Evolutionary conservation across 352 stramenopile genomes (phyloP).

Genomic region (Phytopythium sindhum): DNA sequence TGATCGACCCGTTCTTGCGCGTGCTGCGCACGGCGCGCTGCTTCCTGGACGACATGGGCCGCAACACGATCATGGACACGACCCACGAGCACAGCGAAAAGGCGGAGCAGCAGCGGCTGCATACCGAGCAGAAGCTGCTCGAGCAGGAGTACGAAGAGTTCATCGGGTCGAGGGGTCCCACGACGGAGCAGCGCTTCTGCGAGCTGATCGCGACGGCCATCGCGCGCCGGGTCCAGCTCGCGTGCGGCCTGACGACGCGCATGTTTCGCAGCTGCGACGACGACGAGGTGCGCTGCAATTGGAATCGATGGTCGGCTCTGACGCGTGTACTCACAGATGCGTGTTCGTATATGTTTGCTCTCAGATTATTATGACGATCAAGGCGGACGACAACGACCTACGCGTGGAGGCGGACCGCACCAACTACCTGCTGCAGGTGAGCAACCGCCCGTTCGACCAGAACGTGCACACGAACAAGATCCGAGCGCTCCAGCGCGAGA

Average conservation of each 20-base stretch:
- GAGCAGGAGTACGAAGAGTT: constrained; percentile 61
- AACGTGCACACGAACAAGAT: constrained; percentile 56
- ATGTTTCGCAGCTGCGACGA: constrained; percentile 76
- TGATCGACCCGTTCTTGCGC: constrained; percentile 71
- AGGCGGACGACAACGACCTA: constrained; percentile 73
- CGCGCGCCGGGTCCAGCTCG: constrained; percentile 63
- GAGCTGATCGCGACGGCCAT: constrained; percentile 64
- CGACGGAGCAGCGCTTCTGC: constrained; percentile 61
- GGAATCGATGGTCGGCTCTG: background rate
- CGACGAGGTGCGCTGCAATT: constrained; percentile 30
- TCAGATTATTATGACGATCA: constrained; percentile 79
- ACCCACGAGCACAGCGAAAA: constrained; percentile 52
- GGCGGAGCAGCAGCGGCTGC: constrained; percentile 36
- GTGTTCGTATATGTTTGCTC: background rate
- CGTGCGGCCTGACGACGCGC: constrained; percentile 71
- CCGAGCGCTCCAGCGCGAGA: constrained; percentile 37
- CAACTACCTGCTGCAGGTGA: constrained; percentile 69
- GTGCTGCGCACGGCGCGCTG: constrained; percentile 65
- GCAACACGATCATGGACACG: constrained; percentile 31
- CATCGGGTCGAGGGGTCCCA: constrained; percentile 33
- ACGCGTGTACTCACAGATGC: no score
- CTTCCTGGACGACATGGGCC: constrained; percentile 63
- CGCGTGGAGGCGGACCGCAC: constrained; percentile 65
- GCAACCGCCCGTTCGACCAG: constrained; percentile 67
- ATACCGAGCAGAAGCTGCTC: constrained; percentile 38